phyloP scores from a whole-genome alignment of 352 stramenopile genomes.

The Pythium monospermum region DNA sequence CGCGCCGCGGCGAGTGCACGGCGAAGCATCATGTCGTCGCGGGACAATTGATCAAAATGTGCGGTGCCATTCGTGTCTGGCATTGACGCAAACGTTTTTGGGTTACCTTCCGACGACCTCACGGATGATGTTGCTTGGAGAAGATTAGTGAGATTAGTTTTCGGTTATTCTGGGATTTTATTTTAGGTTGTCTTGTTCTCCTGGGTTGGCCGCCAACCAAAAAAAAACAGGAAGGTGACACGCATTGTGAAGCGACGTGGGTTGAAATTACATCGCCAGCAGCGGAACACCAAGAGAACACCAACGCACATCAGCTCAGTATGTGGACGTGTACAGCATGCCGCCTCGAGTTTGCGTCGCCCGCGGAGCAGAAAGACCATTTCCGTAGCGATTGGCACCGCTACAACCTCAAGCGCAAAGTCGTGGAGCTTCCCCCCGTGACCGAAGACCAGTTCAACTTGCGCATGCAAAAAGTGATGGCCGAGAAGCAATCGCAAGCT shows the following conservation, averaged over 20 bases:
- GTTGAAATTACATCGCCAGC: too few species aligned
- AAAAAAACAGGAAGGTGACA: conserved; percentile 1
- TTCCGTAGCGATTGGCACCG: conserved; percentile 97
- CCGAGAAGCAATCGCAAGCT: conserved; percentile 47
- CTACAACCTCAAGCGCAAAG: conserved; percentile 96
- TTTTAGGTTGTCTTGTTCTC: conserved; percentile 1
- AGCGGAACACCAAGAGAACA: too few species aligned
- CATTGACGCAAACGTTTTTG: conserved; percentile 17
- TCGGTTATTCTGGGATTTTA: background rate
- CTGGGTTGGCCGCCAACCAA: conserved; percentile 19
- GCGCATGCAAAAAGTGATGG: conserved; percentile 69
- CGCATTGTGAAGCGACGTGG: background rate
- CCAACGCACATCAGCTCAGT: too few species aligned
- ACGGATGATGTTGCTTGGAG: conserved; percentile 1
- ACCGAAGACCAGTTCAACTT: conserved; percentile 82
- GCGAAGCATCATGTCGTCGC: conserved; percentile 1
- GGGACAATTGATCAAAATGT: background rate
- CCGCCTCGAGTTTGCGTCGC: conserved; percentile 56
- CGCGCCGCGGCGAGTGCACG: conserved; percentile 2
- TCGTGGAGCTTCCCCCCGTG: conserved; percentile 91
- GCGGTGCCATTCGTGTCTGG: background rate
- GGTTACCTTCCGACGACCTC: conserved; percentile 12
- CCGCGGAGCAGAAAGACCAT: conserved; percentile 79
- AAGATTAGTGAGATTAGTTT: background rate
- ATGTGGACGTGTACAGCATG: conserved; percentile 86